Evolutionary conservation across 352 stramenopile species (phyloP).

Genomic region (Phytophthora foliorum): DNA sequence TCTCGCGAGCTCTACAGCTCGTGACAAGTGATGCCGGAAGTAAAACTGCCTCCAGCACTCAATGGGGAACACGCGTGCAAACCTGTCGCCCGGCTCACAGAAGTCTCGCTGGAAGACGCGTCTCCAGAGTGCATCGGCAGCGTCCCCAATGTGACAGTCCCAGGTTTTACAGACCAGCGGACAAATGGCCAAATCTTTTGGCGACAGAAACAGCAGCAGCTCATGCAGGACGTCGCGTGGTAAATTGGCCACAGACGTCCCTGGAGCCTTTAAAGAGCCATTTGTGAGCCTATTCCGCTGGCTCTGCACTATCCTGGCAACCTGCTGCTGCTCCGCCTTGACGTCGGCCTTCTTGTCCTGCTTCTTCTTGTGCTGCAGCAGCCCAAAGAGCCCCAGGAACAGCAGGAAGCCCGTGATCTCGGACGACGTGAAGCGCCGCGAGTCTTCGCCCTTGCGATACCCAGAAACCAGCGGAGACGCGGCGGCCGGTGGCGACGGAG

Average conservation of each 20-base stretch:
- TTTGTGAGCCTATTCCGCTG: constrained; percentile 22
- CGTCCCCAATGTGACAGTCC: constrained; percentile 42
- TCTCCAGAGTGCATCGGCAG: constrained; percentile 56
- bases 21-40: constrained; percentile 74
- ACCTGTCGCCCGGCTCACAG: constrained; percentile 55
- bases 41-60: constrained; percentile 77
- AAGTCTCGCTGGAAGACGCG: constrained; percentile 68
- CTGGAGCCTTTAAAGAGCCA: background rate
- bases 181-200: constrained; percentile 56
- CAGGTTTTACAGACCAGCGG: constrained; percentile 56
- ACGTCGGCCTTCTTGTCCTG: constrained; percentile 29
- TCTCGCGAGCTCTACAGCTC: constrained; percentile 68
- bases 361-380: constrained; percentile 66
- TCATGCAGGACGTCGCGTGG: constrained; percentile 60
- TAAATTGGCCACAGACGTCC: constrained; percentile 32
- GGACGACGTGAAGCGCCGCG: constrained; percentile 53
- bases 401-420: constrained; percentile 71
- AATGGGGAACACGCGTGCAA: constrained; percentile 58
- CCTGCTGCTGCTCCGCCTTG: constrained; percentile 34
- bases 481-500: constrained; percentile 14
- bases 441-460: constrained; percentile 42
- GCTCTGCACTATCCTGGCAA: constrained; percentile 26
- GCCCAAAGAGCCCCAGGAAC: constrained; percentile 67
- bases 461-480: constrained; percentile 12
- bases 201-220: constrained; percentile 60